Evolutionary conservation across 331 rosid genomes (phyloP).

Genomic region (Saraca asoca): DNA sequence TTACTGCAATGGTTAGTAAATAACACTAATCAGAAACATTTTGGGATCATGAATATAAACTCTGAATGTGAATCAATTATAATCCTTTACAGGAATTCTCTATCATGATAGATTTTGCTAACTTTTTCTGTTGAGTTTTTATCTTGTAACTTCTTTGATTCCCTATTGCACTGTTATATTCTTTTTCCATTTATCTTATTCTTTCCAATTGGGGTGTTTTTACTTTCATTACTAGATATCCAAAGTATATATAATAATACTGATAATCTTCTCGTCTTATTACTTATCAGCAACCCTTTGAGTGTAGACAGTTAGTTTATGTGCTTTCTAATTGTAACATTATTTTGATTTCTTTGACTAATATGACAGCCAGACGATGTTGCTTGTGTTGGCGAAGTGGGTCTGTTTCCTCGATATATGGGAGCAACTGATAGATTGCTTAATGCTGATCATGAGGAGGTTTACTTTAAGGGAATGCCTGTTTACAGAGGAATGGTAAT

Average conservation of each 20-base stretch:
- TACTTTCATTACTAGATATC: slow-evolving; percentile 6
- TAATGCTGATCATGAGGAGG: slow-evolving; percentile 73
- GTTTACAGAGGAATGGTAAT: slow-evolving; percentile 70
- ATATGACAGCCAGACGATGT: slow-evolving; percentile 65
- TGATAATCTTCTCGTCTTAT: slow-evolving; percentile 6
- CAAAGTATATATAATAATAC: too few relatives aligned
- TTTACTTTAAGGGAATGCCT: slow-evolving; percentile 88
- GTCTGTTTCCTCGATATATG: slow-evolving; percentile 56
- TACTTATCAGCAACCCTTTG: slow-evolving; percentile 13
- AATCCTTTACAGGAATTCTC: slow-evolving; percentile 12
- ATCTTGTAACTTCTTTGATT: slow-evolving; percentile 6
- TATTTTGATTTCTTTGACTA: slow-evolving; percentile 38
- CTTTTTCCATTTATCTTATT: slow-evolving; percentile 5
- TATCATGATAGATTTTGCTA: slow-evolving; percentile 3
- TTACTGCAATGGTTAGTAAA: neutral
- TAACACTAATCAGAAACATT: neutral
- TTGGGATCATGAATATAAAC: neutral
- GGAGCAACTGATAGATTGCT: slow-evolving; percentile 75
- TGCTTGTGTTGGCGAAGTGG: slow-evolving; percentile 81
- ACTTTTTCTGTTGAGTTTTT: neutral
- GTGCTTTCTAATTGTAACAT: slow-evolving; percentile 5
- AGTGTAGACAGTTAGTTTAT: neutral
- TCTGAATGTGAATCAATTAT: slow-evolving; percentile 5
- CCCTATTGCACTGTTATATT: neutral
- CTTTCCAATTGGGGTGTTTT: neutral